Evolutionary conservation across 1,284 basidiomycete genomes (phyloP).

Genomic region (Ganoderma multipileum): DNA sequence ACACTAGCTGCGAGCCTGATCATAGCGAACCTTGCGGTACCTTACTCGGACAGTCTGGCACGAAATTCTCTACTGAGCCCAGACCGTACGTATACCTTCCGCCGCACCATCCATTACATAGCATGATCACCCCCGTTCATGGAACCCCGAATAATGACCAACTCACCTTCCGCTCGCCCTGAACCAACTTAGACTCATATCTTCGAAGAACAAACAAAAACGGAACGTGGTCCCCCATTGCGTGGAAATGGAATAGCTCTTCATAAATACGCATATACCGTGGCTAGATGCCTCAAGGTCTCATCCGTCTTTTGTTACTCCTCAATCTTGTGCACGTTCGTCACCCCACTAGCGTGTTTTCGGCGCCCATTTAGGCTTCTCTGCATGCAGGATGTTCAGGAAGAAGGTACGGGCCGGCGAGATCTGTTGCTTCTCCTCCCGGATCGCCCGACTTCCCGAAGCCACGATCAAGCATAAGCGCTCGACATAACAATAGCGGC

Average conservation of each 20-base stretch:
- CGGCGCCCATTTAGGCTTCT: not conserved
- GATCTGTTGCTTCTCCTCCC: not conserved
- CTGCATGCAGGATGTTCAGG: not conserved
- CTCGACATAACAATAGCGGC: slow-evolving; percentile 10
- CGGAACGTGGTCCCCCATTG: not conserved
- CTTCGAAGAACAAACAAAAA: not conserved
- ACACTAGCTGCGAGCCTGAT: not conserved
- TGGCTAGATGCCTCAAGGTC: not conserved
- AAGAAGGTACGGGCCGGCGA: not conserved
- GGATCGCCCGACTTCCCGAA: slow-evolving; percentile 8
- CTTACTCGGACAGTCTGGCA: not conserved
- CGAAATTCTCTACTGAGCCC: not conserved
- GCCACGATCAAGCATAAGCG: slow-evolving; percentile 2
- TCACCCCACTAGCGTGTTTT: slow-evolving; percentile 8
- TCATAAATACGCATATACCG: not conserved
- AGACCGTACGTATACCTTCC: no score
- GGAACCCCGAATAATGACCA: not conserved
- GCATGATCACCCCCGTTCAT: not conserved
- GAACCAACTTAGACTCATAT: not conserved
- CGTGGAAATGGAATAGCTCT: slow-evolving; percentile 1
- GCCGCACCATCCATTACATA: not conserved
- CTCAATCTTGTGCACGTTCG: not conserved
- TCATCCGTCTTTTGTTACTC: slow-evolving; percentile 3
- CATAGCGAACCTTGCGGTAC: not conserved
- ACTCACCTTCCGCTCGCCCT: slow-evolving; percentile 1